Evolutionary conservation across 805 yeast genomes (phyloP).

Genomic region (Spathaspora girioi): DNA sequence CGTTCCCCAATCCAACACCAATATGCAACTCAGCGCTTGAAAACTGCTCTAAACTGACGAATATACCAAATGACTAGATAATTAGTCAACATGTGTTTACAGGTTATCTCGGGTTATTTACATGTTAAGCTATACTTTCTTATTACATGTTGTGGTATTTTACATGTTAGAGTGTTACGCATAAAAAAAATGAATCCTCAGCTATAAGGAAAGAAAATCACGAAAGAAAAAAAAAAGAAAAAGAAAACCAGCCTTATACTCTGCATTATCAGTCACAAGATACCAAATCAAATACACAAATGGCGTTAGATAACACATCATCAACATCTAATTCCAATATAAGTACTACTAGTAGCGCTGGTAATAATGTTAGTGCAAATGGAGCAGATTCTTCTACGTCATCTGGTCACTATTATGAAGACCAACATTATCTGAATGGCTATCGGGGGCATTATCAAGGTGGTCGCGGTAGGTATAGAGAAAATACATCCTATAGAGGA

Average conservation of each 20-base stretch:
- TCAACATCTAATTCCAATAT: neutral
- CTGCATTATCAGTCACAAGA: neutral
- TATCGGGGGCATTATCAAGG: conserved; percentile 6
- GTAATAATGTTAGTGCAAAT: neutral
- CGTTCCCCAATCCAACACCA: no score
- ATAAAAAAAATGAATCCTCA: no score
- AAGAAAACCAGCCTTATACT: neutral
- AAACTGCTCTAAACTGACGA: neutral
- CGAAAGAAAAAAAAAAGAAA: neutral
- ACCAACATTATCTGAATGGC: conserved; percentile 3
- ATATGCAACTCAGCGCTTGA: neutral
- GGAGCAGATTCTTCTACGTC: neutral
- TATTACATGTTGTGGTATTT: neutral
- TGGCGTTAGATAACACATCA: neutral
- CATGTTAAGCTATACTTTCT: neutral
- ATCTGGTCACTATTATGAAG: neutral
- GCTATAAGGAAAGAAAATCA: neutral
- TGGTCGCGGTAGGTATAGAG: conserved; percentile 11
- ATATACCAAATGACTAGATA: neutral
- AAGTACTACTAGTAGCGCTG: neutral
- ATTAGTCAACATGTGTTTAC: neutral
- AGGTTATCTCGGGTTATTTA: neutral
- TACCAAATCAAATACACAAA: neutral
- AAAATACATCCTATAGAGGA: conserved; percentile 13
- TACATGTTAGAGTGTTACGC: neutral